phyloP scores from a whole-genome alignment of 805 yeast genomes.

The Zygoascus flipseniorum region DNA sequence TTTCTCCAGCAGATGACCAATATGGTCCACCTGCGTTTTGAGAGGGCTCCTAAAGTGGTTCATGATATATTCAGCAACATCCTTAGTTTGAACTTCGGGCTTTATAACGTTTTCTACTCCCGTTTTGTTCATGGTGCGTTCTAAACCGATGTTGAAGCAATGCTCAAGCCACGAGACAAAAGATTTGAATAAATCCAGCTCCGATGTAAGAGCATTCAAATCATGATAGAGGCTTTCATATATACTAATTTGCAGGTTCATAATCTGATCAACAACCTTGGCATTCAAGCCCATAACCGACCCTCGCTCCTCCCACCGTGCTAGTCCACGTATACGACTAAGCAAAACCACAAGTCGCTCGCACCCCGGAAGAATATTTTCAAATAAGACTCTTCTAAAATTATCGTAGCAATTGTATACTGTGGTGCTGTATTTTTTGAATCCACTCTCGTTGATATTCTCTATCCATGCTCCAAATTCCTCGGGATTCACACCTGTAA shows the following conservation, averaged over 20 bases:
- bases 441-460: constrained; percentile 48
- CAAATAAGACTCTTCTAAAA: constrained; percentile 35
- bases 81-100: constrained; percentile 11
- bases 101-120: constrained; percentile 2
- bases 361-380: constrained; percentile 37
- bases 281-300: constrained; percentile 13
- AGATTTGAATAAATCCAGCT: constrained; percentile 12
- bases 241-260: background rate
- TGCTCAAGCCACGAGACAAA: constrained; percentile 18
- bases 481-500: constrained; percentile 13
- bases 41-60: constrained; percentile 4
- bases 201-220: constrained; percentile 9
- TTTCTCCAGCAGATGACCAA: background rate
- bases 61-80: constrained; percentile 13
- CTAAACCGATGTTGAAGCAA: constrained; percentile 12
- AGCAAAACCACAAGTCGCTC: constrained; percentile 42
- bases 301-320: constrained; percentile 33
- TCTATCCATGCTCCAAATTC: constrained; percentile 41
- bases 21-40: background rate
- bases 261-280: constrained; percentile 2
- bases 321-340: constrained; percentile 35
- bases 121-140: constrained; percentile 5
- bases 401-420: constrained; percentile 39
- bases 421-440: constrained; percentile 37
- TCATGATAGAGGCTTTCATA: background rate